Percentiles rank a stretch among this genome's conserved stretches.
These are phyloP conservation scores for Picochlorum sp. DNA, from an alignment of 139 green algal genomes.

Conservation along the genomic window DNA sequence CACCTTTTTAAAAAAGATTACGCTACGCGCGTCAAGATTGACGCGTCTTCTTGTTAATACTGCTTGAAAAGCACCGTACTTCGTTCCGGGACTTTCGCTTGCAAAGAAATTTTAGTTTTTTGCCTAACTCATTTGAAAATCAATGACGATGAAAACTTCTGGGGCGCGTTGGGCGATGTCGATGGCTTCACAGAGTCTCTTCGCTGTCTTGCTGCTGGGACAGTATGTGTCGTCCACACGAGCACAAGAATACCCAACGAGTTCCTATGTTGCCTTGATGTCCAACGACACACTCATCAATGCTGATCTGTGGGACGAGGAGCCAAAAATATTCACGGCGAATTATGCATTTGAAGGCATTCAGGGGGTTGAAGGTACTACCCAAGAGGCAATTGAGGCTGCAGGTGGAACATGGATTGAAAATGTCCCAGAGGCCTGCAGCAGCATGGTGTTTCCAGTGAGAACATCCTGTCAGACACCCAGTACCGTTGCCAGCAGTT, in stretches of 20 bases:
- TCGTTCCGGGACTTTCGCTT: too few species aligned
- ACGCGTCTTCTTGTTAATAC: too few species aligned
- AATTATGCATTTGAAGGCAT: slow-evolving; percentile 2
- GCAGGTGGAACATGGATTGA: neutral
- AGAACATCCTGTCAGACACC: neutral
- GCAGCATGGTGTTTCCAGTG: neutral
- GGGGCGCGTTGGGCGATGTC: too few species aligned
- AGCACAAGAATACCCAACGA: neutral
- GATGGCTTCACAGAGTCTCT: too few species aligned
- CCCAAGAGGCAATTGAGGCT: neutral
- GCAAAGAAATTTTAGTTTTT: too few species aligned
- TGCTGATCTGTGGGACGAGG: slow-evolving; percentile 3
- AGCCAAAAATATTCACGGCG: slow-evolving; percentile 1
- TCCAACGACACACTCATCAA: neutral
- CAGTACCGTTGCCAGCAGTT: neutral
- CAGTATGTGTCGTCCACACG: neutral
- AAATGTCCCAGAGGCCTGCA: neutral
- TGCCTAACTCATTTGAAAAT: too few species aligned
- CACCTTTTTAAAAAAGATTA: too few species aligned
- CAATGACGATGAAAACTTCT: too few species aligned
- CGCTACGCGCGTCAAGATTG: too few species aligned
- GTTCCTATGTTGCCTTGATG: neutral
- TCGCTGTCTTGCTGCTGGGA: too few species aligned
- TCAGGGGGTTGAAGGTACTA: neutral
- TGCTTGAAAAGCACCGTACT: too few species aligned